Evolutionary conservation across 352 stramenopile species (phyloP).

Genomic region (Pythium utonaiense): DNA sequence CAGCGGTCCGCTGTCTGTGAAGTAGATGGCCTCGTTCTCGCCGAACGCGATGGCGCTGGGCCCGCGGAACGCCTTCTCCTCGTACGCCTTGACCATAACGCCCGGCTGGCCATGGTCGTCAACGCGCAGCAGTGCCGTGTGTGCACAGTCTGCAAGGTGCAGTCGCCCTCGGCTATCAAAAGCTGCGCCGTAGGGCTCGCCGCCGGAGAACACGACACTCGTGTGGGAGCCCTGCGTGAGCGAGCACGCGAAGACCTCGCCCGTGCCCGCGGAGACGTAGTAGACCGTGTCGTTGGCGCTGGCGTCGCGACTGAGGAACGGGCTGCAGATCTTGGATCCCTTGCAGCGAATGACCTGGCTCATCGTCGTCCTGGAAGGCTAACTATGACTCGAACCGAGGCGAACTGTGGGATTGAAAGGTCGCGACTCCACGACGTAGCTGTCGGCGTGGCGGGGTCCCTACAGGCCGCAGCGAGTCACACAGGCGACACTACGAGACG

Average conservation of each 20-base stretch:
- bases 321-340: constrained; percentile 72
- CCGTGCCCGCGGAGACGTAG: constrained; percentile 71
- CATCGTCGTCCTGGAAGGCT: not conserved
- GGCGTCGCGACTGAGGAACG: constrained; percentile 39
- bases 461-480: too few relatives aligned
- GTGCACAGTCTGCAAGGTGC: constrained; percentile 68
- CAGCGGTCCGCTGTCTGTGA: constrained; percentile 81
- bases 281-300: constrained; percentile 32
- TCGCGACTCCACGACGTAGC: constrained; percentile 5
- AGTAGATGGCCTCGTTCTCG: constrained; percentile 64
- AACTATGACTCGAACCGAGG: too few relatives aligned
- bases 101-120: constrained; percentile 55
- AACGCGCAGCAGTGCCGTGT: constrained; percentile 66
- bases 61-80: constrained; percentile 70
- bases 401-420: too few relatives aligned
- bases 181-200: constrained; percentile 59
- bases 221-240: constrained; percentile 33
- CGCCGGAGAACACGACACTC: constrained; percentile 57
- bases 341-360: constrained; percentile 44
- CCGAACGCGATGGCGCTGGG: constrained; percentile 67
- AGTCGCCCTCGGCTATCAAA: constrained; percentile 60
- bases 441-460: too few relatives aligned
- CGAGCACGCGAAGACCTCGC: constrained; percentile 56
- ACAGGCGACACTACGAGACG: not conserved
- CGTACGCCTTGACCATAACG: constrained; percentile 81